Base-by-base conservation (phyloP, 1,139 yeast species). In the Candida sp. region DNA sequence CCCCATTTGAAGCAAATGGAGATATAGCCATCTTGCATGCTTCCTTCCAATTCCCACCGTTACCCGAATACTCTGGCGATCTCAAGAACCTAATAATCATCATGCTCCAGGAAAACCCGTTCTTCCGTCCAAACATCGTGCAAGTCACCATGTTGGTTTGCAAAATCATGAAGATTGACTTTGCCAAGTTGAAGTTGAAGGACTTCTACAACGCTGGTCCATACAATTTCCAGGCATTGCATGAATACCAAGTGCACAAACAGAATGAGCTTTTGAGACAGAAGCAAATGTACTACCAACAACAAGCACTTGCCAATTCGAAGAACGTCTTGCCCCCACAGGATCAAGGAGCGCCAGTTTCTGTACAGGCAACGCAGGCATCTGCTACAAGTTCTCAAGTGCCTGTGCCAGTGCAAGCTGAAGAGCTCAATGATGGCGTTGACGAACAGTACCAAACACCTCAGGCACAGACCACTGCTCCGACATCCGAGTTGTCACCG, bases 121-220 rank as follows among this genome's bases (percentile, higher is more conserved):
- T 83, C 17, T 79, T 83, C 58, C 79, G 99, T 59, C 99, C 98
- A 7, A 94, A 91, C 65, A 86, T 92, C 31, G 90, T 86, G 54
- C 98, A 93, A 56, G 77, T 77, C 0, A 58, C 77, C 23, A 72
- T 70, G 64, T 62, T 78, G 45, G 61, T 77, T 22, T 59, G 74
- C 27, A 69, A 67, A 49, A 63, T 77, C 65, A 55, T 69, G 58
- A 63, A 65, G 11, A 50, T 64, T 7, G 74, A 73, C 27, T 72
- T 72, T 47, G 57, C 56, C 4, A 58, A 62, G 3, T 52, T 67
- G 27, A 62, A 59, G 1, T 49, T 77, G 28, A 73, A 72, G 12
- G 83, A 78, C 58, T 68, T 75, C 49, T 76, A 75, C 53, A 65
- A 67, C 4, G 50, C 57, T 4, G 83, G 82, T 0, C 63, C 72